phyloP scores from a whole-genome alignment of 106 monocot species.

The Acorus calamus region DNA sequence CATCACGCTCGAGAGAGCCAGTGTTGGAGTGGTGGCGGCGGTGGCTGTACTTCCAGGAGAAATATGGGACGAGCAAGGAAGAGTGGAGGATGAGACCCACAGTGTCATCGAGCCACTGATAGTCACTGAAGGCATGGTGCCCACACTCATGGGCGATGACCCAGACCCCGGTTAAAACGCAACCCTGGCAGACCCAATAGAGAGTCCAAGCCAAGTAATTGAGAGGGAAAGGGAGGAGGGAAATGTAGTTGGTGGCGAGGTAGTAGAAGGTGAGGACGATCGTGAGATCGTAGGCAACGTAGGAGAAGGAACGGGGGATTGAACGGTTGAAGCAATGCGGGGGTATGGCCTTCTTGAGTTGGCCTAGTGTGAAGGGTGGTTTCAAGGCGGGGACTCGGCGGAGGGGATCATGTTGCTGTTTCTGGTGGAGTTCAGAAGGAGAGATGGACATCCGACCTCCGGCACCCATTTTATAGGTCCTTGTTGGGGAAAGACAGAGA shows the following conservation, averaged over 20 bases:
- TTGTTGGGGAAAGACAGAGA: too few relatives aligned
- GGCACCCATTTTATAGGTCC: too few relatives aligned
- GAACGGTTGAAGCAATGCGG: conserved; percentile 77
- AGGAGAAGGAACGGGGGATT: conserved; percentile 36
- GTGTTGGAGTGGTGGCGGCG: conserved; percentile 92
- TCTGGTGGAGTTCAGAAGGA: too few relatives aligned
- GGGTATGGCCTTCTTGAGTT: conserved; percentile 67
- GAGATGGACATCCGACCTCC: too few relatives aligned
- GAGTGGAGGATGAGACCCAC: conserved; percentile 80
- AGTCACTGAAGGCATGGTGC: conserved; percentile 86
- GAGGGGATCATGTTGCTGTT: not conserved
- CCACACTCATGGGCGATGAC: conserved; percentile 93
- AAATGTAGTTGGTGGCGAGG: conserved; percentile 47
- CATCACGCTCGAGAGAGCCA: conserved; percentile 70
- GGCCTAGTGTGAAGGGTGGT: conserved; percentile 61
- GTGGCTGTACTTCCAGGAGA: conserved; percentile 92
- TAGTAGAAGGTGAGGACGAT: conserved; percentile 23
- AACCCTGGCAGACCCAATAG: conserved; percentile 72
- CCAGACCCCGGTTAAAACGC: conserved; percentile 66
- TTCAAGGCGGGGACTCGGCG: conserved; percentile 26
- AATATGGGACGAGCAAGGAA: conserved; percentile 75
- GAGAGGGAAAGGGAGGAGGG: conserved; percentile 33
- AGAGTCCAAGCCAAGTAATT: conserved; percentile 51
- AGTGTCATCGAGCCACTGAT: conserved; percentile 43
- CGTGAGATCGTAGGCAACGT: conserved; percentile 38